Base-by-base conservation (phyloP, 1,284 basidiomycete genomes). In the Trichosporon sp. region DNA sequence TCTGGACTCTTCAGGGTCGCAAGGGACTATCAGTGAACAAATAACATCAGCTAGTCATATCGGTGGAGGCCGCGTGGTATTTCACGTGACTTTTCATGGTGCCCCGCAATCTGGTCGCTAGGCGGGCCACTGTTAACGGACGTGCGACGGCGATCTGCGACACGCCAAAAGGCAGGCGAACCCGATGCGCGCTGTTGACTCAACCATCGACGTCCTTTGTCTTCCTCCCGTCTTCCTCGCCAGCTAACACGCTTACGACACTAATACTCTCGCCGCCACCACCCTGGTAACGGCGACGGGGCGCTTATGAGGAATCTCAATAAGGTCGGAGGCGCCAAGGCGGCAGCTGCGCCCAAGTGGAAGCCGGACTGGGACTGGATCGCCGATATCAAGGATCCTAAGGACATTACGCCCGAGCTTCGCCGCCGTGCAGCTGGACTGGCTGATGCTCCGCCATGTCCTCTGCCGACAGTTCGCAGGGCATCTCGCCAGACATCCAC, bases 321-420 rank as follows among this genome's bases (percentile, higher is more conserved):
- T 14, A 46, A 46, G 43, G 16, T n/a, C 43, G 43, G 43, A 14
- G 43, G 43, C 43, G 43, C 16, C 14, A 46, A 46, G 43, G 43
- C 43, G 3, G 16, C 43, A 5, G 10, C 43, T 4, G 43, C 43
- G 43, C 16, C 43, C 43, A 46, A 46, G 43, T 46, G 43, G 43
- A 46, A 46, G 43, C 43, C 8, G 31, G 90, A 79, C 74, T 80
- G 11, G 90, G 90, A 81, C 88, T 87, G 76, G 64, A 14, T 31
- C 19, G 16, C 75, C 73, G 66, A 61, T 32, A 48, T 65, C 2
- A 51, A 74, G 56, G 71, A 76, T 2, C 68, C 69, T 37, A 78
- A 77, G 19, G 87, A 86, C 10, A 72, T 69, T 26, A 51, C 65
- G n/a, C 67, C 26, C 59, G 61, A 61, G 46, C 64, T 51, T 10